These are phyloP conservation scores for Wickerhamomyces silvicola DNA, from an alignment of 805 yeast genomes.

Conservation along the genomic window DNA sequence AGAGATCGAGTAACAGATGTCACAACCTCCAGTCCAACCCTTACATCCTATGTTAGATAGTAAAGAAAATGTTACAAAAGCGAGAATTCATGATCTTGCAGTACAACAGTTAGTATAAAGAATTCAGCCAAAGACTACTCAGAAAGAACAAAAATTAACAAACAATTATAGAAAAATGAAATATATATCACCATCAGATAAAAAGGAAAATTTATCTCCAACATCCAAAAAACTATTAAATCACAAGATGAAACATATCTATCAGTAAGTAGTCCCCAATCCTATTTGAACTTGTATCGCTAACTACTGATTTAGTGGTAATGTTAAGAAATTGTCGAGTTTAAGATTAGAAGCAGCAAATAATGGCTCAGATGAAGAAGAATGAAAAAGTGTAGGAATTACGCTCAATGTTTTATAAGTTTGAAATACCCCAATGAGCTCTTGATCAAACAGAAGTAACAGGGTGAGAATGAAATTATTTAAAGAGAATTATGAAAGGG, in stretches of 20 bases:
- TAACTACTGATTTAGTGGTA: no score
- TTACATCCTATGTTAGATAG: conserved; percentile 24
- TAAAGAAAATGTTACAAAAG: conserved; percentile 21
- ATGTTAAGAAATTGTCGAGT: conserved; percentile 19
- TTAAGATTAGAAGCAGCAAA: conserved; percentile 19
- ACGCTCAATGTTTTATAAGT: conserved; percentile 1
- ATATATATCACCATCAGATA: conserved; percentile 25
- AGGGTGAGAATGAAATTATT: no score
- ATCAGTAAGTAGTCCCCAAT: conserved; percentile 14
- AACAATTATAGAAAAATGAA: conserved; percentile 16
- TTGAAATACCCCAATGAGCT: no score
- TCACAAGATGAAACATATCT: conserved; percentile 21
- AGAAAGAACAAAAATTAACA: conserved; percentile 2
- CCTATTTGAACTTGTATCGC: background rate
- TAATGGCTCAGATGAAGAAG: conserved; percentile 2
- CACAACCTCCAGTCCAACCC: conserved; percentile 21
- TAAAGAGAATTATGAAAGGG: no score
- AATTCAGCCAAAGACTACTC: background rate
- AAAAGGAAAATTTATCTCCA: conserved; percentile 23
- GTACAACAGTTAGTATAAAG: conserved; percentile 20
- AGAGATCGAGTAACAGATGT: conserved; percentile 1
- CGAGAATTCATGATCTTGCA: conserved; percentile 23
- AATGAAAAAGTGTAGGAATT: background rate
- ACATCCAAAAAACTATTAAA: conserved; percentile 23
- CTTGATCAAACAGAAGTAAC: no score